Evolutionary conservation across 352 stramenopile genomes (phyloP), one percentile per base, ranked within the genome.

Genomic region (Phytopythium mirpurense): DNA sequence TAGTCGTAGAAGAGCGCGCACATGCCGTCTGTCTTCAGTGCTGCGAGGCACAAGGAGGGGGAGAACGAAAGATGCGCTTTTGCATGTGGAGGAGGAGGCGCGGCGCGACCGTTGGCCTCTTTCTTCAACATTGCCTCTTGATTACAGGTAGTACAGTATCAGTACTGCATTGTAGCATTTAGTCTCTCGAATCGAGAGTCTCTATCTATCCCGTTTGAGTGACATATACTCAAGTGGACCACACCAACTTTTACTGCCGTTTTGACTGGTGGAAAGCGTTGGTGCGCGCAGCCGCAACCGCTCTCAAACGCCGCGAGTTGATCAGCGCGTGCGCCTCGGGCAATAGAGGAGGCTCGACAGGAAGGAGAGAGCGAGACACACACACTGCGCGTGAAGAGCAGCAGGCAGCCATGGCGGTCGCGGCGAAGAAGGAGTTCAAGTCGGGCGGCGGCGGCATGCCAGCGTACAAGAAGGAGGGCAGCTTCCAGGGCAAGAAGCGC

Each of bases 1-100:
- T 91, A 93, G 64, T 91, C 80, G 57, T 91, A 93, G 69, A 91
- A 93, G 29, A 93, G 66, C 42, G 83, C 83, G 57, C 46, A 42
- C 46, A 52, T 52, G 31, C n/a, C 15, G 31, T 0, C 19, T 16
- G 32, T 32, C 29, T 9, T 32, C 29, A 32, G 29, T 32, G 5
- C 5, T 9, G 29, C 29, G 29, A 5, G 5, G 29, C 29, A 5
- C 29, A 9, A 32, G 9, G 9, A 32, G n/a, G n/a, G n/a, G n/a
- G 29, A 32, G 29, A 32, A 10, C 9, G 29, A 9, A 9, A 10
- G 29, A 32, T 32, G 29, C 29, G 9, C 9, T 32, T 5, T 5
- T 9, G 29, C 29, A 9, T 9, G 29, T 10, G 29, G 29, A 36
- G 6, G 32, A 36, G 32, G 29, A 32, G 29, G 29, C 29, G 29